These are phyloP conservation scores for Ophiostoma piceae DNA, from an alignment of 2,329 filamentous ascomycete species.

Conservation along the genomic window DNA sequence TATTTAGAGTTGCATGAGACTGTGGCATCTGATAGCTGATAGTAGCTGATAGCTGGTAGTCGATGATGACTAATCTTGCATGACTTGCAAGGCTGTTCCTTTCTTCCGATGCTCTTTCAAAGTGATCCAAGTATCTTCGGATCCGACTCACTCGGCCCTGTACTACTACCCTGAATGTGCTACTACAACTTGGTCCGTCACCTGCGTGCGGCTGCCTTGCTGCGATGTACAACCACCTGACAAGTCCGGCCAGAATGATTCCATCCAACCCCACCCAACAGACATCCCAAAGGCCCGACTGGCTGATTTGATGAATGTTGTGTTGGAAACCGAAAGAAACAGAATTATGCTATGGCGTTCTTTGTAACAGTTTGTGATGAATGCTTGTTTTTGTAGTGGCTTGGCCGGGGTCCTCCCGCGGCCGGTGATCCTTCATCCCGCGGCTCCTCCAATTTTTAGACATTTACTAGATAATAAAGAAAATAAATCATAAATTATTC, in stretches of 20 bases:
- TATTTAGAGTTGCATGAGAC: neutral
- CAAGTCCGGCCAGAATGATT: constrained; percentile 2
- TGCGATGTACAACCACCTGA: neutral
- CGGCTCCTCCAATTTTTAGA: too few relatives aligned
- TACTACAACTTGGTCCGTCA: neutral
- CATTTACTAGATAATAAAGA: neutral
- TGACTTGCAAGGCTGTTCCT: neutral
- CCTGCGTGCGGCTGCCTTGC: neutral
- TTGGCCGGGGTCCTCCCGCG: constrained; percentile 5
- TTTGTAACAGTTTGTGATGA: too few relatives aligned
- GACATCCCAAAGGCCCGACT: neutral
- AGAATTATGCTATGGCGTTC: too few relatives aligned
- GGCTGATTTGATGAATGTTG: neutral
- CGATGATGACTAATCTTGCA: neutral
- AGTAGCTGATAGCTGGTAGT: neutral
- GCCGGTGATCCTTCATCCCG: neutral
- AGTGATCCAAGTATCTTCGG: neutral
- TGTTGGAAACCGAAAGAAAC: neutral
- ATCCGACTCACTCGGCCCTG: neutral
- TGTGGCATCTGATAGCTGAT: neutral
- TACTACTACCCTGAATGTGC: neutral
- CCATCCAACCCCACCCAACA: constrained; percentile 2
- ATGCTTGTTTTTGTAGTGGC: constrained; percentile 6
- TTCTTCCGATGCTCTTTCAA: neutral
- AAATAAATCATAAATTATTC: neutral